Percentiles rank a stretch among this genome's conserved stretches.
Conservation (phyloP, 805 yeast genomes). For the Danielia oregonensis region DNA sequence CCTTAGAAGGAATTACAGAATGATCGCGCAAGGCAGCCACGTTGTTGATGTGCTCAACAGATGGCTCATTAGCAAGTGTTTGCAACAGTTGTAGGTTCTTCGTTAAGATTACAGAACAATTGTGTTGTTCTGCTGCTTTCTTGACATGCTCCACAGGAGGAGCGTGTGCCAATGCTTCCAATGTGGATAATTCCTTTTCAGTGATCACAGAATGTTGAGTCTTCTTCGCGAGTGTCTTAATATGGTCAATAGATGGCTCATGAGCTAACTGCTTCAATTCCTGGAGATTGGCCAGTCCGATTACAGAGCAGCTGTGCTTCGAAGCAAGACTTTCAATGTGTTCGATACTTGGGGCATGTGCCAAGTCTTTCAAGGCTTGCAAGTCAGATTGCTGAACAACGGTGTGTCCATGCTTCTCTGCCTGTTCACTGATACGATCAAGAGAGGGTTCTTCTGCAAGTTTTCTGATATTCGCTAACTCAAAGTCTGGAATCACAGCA, state of each 20-base stretch:
- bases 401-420: constrained; percentile 1
- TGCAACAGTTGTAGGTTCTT: constrained; percentile 2
- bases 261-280: no score
- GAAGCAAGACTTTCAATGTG: not conserved
- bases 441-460: constrained; percentile 7
- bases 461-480: constrained; percentile 1
- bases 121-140: not conserved
- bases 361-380: not conserved
- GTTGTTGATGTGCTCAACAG: constrained; percentile 2
- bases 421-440: constrained; percentile 6
- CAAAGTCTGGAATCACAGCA: not conserved
- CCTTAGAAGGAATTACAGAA: no score
- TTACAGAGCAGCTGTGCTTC: not conserved
- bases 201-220: constrained; percentile 3
- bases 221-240: not conserved
- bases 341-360: constrained; percentile 1
- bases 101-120: constrained; percentile 2
- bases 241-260: not conserved
- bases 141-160: constrained; percentile 1
- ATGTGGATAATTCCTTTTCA: constrained; percentile 2
- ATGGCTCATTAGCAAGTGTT: constrained; percentile 8
- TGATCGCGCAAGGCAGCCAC: constrained; percentile 10
- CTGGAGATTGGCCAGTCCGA: no score
- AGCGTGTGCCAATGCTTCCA: not conserved
- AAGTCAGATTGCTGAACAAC: not conserved